These are phyloP conservation scores for Thuidium tamariscinum DNA, from an alignment of 225 moss, liverwort and hornwort genomes.

Conservation along the genomic window DNA sequence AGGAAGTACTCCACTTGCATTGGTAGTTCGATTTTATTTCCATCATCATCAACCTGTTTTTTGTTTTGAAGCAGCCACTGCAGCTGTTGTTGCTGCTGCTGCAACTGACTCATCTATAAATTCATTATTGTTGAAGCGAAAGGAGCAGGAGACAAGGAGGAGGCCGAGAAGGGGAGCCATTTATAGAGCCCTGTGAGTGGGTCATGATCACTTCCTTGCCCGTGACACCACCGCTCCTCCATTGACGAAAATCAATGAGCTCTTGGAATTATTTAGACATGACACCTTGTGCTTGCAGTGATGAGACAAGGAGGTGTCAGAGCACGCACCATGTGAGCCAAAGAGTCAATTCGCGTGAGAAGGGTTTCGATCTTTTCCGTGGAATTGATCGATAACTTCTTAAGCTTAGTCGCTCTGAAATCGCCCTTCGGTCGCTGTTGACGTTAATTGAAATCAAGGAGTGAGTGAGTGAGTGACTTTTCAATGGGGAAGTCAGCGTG, in stretches of 20 bases:
- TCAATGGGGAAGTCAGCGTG: neutral
- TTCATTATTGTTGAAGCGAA: neutral
- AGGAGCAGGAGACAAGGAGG: neutral
- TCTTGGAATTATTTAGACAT: neutral
- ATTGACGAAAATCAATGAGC: neutral
- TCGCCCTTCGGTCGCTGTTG: neutral
- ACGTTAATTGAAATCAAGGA: neutral
- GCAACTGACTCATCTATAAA: neutral
- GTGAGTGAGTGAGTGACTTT: neutral
- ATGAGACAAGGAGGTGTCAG: conserved; percentile 2
- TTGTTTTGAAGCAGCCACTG: neutral
- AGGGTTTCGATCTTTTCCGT: neutral
- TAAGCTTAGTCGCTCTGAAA: neutral
- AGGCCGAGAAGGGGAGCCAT: neutral
- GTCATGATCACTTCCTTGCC: neutral
- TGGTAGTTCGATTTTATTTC: neutral
- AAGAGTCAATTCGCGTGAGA: neutral
- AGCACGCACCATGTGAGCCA: neutral
- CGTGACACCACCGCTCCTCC: neutral
- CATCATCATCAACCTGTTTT: neutral
- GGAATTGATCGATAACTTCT: neutral
- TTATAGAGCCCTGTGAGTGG: neutral
- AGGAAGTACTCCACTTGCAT: neutral
- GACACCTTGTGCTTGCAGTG: neutral
- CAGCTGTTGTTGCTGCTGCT: neutral